These are phyloP conservation scores for Aspergillus bridgeri DNA, from an alignment of 495 filamentous ascomycete species.

Conservation along the genomic window DNA sequence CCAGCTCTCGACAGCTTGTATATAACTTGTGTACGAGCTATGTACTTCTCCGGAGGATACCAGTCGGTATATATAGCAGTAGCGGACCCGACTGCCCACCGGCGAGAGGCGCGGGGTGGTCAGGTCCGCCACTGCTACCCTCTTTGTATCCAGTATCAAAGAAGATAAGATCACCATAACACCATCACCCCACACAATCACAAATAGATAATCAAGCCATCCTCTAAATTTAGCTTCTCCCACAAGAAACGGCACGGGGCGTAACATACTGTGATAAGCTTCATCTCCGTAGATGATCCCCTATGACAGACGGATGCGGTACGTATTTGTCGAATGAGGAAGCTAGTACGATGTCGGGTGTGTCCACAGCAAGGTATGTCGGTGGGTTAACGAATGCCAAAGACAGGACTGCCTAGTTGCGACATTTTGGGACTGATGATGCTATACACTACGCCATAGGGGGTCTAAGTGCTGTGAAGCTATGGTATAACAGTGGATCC, in stretches of 20 bases:
- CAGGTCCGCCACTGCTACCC: too few species aligned
- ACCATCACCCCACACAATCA: neutral
- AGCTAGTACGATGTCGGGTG: neutral
- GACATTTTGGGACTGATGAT: constrained; percentile 4
- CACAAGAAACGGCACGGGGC: neutral
- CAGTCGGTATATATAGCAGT: neutral
- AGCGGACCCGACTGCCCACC: too few species aligned
- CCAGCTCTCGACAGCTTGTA: too few species aligned
- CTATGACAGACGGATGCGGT: neutral
- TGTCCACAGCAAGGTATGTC: too few species aligned
- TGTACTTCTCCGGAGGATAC: neutral
- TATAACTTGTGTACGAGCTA: too few species aligned
- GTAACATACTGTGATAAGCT: neutral
- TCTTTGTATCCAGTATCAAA: too few species aligned
- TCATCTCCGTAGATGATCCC: neutral
- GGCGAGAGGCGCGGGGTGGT: too few species aligned
- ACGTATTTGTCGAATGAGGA: neutral
- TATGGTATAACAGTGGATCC: constrained; percentile 8
- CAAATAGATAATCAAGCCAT: neutral
- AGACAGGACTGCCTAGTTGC: neutral
- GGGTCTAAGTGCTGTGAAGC: neutral
- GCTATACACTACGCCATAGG: neutral
- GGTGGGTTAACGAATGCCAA: neutral
- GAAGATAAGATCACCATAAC: neutral
- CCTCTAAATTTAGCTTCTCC: too few species aligned